These are phyloP conservation scores for Apophysomyces ossiformis DNA, from an alignment of 371 early-diverging fungal genomes.

Conservation along the genomic window DNA sequence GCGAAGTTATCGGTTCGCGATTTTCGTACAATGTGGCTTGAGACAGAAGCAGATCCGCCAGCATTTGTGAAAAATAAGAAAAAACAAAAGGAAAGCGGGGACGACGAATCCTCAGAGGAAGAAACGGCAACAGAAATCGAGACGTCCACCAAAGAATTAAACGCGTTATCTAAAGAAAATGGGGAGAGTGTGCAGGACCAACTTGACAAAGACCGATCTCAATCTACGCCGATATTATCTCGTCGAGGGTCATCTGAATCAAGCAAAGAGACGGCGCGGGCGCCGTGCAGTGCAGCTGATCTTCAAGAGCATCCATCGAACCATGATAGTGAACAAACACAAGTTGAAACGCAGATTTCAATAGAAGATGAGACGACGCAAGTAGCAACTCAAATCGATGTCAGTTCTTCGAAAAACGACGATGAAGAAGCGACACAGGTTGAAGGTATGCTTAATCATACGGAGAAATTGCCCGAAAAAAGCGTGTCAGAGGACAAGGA, in stretches of 20 bases:
- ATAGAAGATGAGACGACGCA: slow-evolving; percentile 16
- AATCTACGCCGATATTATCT: neutral
- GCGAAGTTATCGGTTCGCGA: slow-evolving; percentile 87
- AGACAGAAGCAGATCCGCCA: slow-evolving; percentile 91
- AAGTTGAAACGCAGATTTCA: slow-evolving; percentile 10
- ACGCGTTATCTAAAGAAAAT: slow-evolving; percentile 9
- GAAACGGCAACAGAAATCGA: slow-evolving; percentile 15
- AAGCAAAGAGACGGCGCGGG: slow-evolving; percentile 22
- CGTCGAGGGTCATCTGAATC: slow-evolving; percentile 6
- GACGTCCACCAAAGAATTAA: no score
- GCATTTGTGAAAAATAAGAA: slow-evolving; percentile 71
- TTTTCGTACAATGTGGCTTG: slow-evolving; percentile 91
- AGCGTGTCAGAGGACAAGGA: neutral
- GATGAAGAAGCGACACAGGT: slow-evolving; percentile 22
- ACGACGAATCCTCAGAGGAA: neutral
- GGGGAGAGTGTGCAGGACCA: neutral
- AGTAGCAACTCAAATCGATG: slow-evolving; percentile 1
- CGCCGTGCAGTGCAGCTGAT: neutral
- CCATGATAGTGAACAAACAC: neutral
- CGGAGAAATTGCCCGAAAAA: no score
- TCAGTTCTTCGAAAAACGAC: neutral
- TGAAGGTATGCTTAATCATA: slow-evolving; percentile 1
- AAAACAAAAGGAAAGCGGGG: slow-evolving; percentile 26
- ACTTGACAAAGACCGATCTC: neutral
- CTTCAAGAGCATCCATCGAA: neutral